Percentiles rank a stretch among this genome's conserved stretches.
phyloP scores from a whole-genome alignment of 805 yeast genomes.

The Sporopachydermia lactativora region DNA sequence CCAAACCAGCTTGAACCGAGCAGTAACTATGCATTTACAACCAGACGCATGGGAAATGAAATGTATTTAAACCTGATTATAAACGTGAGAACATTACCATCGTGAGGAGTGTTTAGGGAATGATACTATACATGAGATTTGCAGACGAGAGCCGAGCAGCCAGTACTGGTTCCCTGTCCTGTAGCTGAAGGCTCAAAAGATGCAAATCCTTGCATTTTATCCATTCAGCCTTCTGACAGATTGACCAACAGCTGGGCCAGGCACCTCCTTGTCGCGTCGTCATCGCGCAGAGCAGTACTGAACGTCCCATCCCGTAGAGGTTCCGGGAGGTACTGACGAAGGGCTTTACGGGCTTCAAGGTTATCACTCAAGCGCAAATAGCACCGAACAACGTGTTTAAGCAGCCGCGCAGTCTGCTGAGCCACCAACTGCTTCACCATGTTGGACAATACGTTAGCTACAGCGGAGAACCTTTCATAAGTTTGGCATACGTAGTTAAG shows the following conservation, averaged over 20 bases:
- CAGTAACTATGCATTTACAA: too few species aligned
- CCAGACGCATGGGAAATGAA: too few species aligned
- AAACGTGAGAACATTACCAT: too few species aligned
- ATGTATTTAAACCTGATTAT: too few species aligned
- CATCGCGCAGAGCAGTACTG: slow-evolving; percentile 65
- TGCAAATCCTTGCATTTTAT: too few species aligned
- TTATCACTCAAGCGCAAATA: slow-evolving; percentile 84
- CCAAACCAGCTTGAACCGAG: too few species aligned
- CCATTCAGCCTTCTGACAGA: slow-evolving; percentile 34
- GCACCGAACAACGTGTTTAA: slow-evolving; percentile 91
- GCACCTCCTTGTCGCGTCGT: slow-evolving; percentile 76
- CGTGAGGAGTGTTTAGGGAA: too few species aligned
- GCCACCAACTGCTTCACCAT: slow-evolving; percentile 81
- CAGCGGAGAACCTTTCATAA: slow-evolving; percentile 88
- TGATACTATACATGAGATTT: too few species aligned
- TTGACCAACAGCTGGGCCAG: slow-evolving; percentile 68
- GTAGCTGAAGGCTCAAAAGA: too few species aligned
- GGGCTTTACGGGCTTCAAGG: slow-evolving; percentile 76
- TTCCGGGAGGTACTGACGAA: slow-evolving; percentile 73
- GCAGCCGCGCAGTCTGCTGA: slow-evolving; percentile 66
- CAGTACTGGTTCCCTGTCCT: too few species aligned
- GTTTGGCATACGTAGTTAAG: slow-evolving; percentile 88
- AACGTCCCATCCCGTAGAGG: slow-evolving; percentile 83
- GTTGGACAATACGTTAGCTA: slow-evolving; percentile 68
- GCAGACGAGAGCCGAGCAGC: too few species aligned